These are phyloP conservation scores for Oropetium thomaeum DNA, from an alignment of 176 grass and related monocot species.

Conservation along the genomic window DNA sequence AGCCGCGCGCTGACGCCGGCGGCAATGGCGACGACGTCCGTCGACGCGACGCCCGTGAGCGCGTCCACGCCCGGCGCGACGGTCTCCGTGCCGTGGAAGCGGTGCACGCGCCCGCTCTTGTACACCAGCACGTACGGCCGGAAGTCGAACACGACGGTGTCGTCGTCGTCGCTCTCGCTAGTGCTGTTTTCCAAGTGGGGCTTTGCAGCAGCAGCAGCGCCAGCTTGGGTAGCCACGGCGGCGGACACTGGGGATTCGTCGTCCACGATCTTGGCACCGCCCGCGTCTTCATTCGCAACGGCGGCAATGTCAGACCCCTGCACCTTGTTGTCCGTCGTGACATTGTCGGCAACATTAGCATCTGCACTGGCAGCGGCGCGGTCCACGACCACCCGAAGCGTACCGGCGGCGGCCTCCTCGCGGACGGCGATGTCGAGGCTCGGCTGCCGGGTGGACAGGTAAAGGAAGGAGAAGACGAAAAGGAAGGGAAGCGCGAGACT, in stretches of 20 bases:
- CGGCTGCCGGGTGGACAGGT: constrained; percentile 11
- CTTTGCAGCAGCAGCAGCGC: not conserved
- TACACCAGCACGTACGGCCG: constrained; percentile 54
- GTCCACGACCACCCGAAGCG: not conserved
- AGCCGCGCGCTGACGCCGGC: constrained; percentile 55
- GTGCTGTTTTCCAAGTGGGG: not conserved
- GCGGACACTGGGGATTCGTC: not conserved
- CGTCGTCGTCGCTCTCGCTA: constrained; percentile 2
- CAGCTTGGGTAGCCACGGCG: no score
- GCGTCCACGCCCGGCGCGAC: constrained; percentile 48
- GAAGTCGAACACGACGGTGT: constrained; percentile 56
- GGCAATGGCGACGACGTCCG: constrained; percentile 53
- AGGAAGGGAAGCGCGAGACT: constrained; percentile 19
- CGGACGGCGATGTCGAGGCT: not conserved
- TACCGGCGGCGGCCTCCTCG: not conserved
- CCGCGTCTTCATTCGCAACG: not conserved
- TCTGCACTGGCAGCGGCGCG: not conserved
- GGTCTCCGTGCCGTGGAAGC: constrained; percentile 8
- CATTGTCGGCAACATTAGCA: not conserved
- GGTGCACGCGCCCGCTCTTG: constrained; percentile 66
- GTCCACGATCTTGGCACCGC: not conserved
- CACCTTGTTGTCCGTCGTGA: not conserved
- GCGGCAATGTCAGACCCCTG: not conserved
- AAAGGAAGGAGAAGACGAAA: constrained; percentile 38
- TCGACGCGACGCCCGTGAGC: constrained; percentile 50